phyloP scores from a whole-genome alignment of 768 basidiomycete species.

The Mycena galericulata region DNA sequence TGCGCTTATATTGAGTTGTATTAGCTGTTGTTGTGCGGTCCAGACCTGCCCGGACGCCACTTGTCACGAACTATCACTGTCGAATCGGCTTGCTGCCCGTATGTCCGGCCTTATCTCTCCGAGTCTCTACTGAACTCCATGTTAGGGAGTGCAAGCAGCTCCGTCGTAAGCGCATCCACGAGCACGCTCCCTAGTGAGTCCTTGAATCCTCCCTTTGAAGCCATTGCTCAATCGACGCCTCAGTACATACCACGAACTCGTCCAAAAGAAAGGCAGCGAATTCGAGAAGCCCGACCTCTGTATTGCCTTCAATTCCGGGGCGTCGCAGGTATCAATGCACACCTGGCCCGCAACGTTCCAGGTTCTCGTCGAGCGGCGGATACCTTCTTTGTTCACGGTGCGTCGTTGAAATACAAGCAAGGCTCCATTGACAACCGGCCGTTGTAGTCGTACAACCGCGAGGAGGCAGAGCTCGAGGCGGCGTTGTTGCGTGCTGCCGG shows the following conservation, averaged over 20 bases:
- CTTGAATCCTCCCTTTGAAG: not conserved
- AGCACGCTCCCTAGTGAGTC: slow-evolving; percentile 17
- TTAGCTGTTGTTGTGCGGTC: slow-evolving; percentile 39
- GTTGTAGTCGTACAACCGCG: slow-evolving; percentile 27
- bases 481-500: slow-evolving; percentile 22
- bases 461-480: slow-evolving; percentile 29
- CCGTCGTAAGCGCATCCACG: slow-evolving; percentile 27
- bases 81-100: slow-evolving; percentile 20
- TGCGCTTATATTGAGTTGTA: not conserved
- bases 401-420: not conserved
- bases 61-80: not conserved
- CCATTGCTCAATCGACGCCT: not conserved
- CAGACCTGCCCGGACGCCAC: slow-evolving; percentile 27
- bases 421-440: not conserved
- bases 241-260: slow-evolving; percentile 32
- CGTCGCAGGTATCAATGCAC: not conserved
- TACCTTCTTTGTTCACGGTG: slow-evolving; percentile 28
- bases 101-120: not conserved
- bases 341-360: slow-evolving; percentile 26
- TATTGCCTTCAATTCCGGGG: slow-evolving; percentile 33
- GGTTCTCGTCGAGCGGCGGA: slow-evolving; percentile 26
- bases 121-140: not conserved
- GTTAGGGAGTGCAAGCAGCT: slow-evolving; percentile 16
- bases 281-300: slow-evolving; percentile 29
- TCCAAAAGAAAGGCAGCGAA: slow-evolving; percentile 15